A percentile compares a stretch with the other conserved stretches of the same genome.
These are phyloP conservation scores for Cryptosporidium andersoni DNA, from an alignment of 169 alveolate genomes.

Conservation along the genomic window DNA sequence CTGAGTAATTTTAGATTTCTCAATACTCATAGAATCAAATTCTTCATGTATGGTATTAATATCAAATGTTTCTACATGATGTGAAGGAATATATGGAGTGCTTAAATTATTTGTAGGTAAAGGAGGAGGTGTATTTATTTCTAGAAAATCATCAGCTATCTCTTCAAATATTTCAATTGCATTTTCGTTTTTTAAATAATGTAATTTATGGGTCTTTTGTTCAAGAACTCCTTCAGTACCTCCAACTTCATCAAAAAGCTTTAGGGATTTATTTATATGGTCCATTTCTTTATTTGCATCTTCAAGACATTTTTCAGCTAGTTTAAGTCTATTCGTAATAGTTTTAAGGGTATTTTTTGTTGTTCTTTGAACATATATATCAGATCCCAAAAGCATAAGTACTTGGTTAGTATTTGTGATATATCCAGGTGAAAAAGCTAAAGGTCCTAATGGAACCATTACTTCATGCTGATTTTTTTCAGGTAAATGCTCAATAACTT, in stretches of 20 bases:
- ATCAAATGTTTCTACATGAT: constrained; percentile 22
- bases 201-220: too few relatives aligned
- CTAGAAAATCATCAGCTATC: constrained; percentile 12
- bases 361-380: constrained; percentile 51
- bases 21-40: constrained; percentile 2
- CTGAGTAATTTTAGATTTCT: background rate
- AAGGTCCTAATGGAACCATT: constrained; percentile 67
- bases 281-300: constrained; percentile 10
- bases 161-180: constrained; percentile 4
- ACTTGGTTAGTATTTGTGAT: constrained; percentile 50
- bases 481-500: constrained; percentile 16
- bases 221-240: background rate
- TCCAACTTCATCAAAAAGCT: constrained; percentile 13
- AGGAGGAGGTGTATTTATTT: constrained; percentile 29
- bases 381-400: constrained; percentile 50
- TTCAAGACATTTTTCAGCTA: constrained; percentile 47
- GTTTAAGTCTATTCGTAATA: constrained; percentile 33
- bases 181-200: background rate
- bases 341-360: constrained; percentile 25
- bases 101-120: background rate
- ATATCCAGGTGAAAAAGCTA: constrained; percentile 52
- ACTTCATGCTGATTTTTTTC: constrained; percentile 52
- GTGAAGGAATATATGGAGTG: constrained; percentile 31
- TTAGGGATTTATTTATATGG: constrained; percentile 33
- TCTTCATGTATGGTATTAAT: background rate